A percentile compares a stretch with the other conserved stretches of the same genome.
Evolutionary conservation across 345 rosid genomes (phyloP).

Genomic region (Eucalyptus regnans): DNA sequence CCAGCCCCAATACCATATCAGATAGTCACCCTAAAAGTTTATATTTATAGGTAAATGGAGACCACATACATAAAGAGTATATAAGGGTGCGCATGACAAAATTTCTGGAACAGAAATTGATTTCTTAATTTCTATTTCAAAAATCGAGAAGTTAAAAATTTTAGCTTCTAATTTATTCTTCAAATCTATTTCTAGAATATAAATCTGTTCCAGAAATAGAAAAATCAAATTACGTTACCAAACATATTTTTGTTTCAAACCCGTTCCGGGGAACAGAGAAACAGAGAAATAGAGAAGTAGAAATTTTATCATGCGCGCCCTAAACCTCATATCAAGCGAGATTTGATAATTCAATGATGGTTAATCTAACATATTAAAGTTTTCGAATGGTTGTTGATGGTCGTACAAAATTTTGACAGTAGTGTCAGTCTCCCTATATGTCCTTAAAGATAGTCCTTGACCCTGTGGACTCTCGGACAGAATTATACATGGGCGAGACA

Average conservation of each 20-base stretch:
- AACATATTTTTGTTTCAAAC: too few species aligned
- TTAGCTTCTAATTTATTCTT: too few species aligned
- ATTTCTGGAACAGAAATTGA: too few species aligned
- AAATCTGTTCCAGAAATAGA: too few species aligned
- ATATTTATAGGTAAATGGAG: neutral
- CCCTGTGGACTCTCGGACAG: neutral
- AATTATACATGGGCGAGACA: neutral
- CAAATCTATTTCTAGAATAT: too few species aligned
- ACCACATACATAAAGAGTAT: neutral
- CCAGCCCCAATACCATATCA: rapidly evolving
- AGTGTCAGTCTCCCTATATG: neutral
- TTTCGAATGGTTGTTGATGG: neutral
- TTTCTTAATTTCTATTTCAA: too few species aligned
- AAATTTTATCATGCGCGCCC: too few species aligned
- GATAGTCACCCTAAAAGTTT: neutral
- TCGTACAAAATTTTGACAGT: neutral
- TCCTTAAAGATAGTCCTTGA: neutral
- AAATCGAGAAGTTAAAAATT: too few species aligned
- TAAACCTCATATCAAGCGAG: neutral
- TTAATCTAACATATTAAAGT: neutral
- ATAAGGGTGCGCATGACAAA: too few species aligned
- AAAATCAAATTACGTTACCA: too few species aligned
- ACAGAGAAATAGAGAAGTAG: too few species aligned
- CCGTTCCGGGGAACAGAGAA: too few species aligned
- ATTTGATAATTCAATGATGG: neutral